A percentile compares a stretch with the other conserved stretches of the same genome.
These are phyloP conservation scores for Trypanosoma scelopori DNA, from an alignment of 208 protist genomes.

Conservation along the genomic window DNA sequence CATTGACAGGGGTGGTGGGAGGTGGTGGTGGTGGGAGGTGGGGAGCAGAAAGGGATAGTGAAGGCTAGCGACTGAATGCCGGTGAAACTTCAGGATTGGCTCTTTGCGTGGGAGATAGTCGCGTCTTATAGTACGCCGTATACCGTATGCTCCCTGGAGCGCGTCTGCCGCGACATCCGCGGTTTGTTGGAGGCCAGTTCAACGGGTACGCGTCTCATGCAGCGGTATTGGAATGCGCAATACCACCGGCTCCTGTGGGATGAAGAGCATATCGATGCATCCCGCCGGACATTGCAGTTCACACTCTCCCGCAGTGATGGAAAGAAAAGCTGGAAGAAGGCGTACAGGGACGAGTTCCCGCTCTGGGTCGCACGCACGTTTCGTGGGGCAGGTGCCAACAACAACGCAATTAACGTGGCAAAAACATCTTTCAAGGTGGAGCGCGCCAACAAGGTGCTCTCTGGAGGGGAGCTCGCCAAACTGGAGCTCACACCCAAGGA, in stretches of 20 bases:
- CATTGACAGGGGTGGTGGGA: no score
- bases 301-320: constrained; percentile 57
- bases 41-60: not conserved
- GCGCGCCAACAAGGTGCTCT: constrained; percentile 41
- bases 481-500: constrained; percentile 53
- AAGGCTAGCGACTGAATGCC: not conserved
- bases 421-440: constrained; percentile 56
- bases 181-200: constrained; percentile 36
- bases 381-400: constrained; percentile 39
- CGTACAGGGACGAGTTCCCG: constrained; percentile 73
- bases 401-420: constrained; percentile 60
- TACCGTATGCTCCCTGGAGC: constrained; percentile 55
- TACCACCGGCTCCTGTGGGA: constrained; percentile 65
- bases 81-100: constrained; percentile 27
- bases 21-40: no score
- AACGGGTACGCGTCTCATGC: constrained; percentile 52
- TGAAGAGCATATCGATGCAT: constrained; percentile 31
- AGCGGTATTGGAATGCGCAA: constrained; percentile 86
- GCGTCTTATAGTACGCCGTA: constrained; percentile 55
- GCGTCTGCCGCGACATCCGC: constrained; percentile 49
- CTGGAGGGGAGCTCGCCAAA: constrained; percentile 43
- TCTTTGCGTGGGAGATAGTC: constrained; percentile 78
- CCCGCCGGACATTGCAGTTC: constrained; percentile 20
- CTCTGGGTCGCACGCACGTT: constrained; percentile 52
- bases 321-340: constrained; percentile 59